Conservation (phyloP, 805 yeast genomes). For the Yamadazyma sp. region DNA sequence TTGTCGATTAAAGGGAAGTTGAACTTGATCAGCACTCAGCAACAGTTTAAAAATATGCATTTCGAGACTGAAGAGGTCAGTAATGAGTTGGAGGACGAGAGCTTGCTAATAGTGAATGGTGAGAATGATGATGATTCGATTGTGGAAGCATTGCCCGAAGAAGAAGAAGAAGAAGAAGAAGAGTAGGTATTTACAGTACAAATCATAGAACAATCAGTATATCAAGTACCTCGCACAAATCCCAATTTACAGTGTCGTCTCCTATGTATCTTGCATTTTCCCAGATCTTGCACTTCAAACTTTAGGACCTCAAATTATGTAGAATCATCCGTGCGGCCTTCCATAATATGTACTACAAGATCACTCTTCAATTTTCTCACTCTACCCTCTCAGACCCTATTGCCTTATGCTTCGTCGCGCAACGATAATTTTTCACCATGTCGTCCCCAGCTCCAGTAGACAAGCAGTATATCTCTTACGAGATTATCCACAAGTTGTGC, state of each 20-base stretch:
- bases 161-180: constrained; percentile 1
- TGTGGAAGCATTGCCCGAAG: constrained; percentile 6
- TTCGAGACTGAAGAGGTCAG: constrained; percentile 19
- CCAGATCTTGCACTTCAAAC: too few species aligned
- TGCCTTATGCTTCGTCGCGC: too few species aligned
- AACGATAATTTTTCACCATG: constrained; percentile 1
- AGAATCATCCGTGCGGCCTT: too few species aligned
- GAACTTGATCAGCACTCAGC: constrained; percentile 73
- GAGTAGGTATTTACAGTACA: not conserved
- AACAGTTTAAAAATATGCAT: constrained; percentile 53
- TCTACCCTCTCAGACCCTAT: too few species aligned
- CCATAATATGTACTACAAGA: too few species aligned
- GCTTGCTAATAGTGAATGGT: constrained; percentile 38
- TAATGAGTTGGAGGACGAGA: constrained; percentile 27
- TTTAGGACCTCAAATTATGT: too few species aligned
- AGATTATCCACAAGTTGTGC: constrained; percentile 80
- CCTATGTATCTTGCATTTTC: too few species aligned
- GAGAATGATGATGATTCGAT: constrained; percentile 33
- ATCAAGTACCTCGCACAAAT: too few species aligned
- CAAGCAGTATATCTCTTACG: constrained; percentile 68
- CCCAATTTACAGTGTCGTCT: too few species aligned
- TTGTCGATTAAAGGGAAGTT: constrained; percentile 84
- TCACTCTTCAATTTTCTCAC: too few species aligned
- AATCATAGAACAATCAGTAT: not conserved
- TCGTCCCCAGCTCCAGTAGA: constrained; percentile 27